Evolutionary conservation across 305 asterid species (phyloP), one percentile per base, ranked within the genome.

Genomic region (Rubia tinctorum): DNA sequence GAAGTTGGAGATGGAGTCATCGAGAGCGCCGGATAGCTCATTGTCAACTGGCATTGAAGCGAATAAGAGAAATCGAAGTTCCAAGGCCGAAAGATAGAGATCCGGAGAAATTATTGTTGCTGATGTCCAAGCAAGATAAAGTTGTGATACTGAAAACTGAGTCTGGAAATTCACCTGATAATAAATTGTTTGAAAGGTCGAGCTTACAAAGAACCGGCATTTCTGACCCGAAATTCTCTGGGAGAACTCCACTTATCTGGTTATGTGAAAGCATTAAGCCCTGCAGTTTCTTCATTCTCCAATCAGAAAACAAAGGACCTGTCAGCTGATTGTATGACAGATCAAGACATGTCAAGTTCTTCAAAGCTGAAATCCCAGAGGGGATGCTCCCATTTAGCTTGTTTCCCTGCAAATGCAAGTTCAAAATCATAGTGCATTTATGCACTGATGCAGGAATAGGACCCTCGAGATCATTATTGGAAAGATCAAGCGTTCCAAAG

Each of bases 401-500:
- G 85, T 90, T 92, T 51, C 88, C 82, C 77, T 82, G 87, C 76
- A 92, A 71, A 51, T 62, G 47, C 44, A 92, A 69, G 63, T 87
- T 90, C 34, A 73, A 79, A 66, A 90, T 77, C 3, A 88, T 85
- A 43, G 34, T 51, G 78, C 98, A 92, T 68, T 85, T 72, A 64
- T 77, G 60, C 25, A 92, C 86, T 1, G 91, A 79, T 61, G 53
- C 67, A 56, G 98, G 97, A 80, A 92, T 80, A 2, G 83, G 76
- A 8, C 97, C 98, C 43, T 39, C 83, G 8, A 92, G 77, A 42
- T 82, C 82, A 69, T 92, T 92, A 66, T 79, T 59, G 5, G 98
- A 90, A 43, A 92, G 83, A 80, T 92, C 97, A 42, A 92, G 98
- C 91, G 81, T 85, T 56, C 98, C 98, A 27, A 86, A 89, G 73